phyloP scores from a whole-genome alignment of 331 rosid genomes.

The Rosa hybrid region DNA sequence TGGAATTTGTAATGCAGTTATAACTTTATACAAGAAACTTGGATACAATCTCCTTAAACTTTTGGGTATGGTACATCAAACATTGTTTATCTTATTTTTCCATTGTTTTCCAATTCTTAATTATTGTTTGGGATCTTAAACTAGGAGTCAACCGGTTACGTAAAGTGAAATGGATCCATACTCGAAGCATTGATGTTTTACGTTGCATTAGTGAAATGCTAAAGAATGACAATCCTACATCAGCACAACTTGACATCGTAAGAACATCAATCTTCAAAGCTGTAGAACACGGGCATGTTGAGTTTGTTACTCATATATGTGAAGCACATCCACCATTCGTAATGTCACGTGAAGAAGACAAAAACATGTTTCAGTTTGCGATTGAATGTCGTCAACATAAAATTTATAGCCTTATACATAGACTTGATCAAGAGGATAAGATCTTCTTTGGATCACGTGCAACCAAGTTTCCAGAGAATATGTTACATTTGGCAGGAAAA shows the following conservation, averaged over 20 bases:
- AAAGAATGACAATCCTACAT: neutral
- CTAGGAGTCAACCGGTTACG: neutral
- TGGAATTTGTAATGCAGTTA: too few relatives aligned
- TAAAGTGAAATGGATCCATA: neutral
- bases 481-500: neutral
- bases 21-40: too few relatives aligned
- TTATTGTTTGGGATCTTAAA: neutral
- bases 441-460: rapidly evolving
- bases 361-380: neutral
- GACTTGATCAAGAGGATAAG: neutral
- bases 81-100: too few relatives aligned
- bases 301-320: neutral
- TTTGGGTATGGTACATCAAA: too few relatives aligned
- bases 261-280: neutral
- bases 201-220: neutral
- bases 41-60: too few relatives aligned
- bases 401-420: neutral
- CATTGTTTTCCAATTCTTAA: too few relatives aligned
- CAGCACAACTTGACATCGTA: neutral
- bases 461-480: neutral
- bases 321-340: neutral
- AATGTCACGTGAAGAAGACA: rapidly evolving
- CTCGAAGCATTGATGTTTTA: neutral
- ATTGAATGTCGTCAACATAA: neutral
- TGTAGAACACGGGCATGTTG: neutral